phyloP scores from a whole-genome alignment of 306 rosid genomes.

The Cucumis melo region DNA sequence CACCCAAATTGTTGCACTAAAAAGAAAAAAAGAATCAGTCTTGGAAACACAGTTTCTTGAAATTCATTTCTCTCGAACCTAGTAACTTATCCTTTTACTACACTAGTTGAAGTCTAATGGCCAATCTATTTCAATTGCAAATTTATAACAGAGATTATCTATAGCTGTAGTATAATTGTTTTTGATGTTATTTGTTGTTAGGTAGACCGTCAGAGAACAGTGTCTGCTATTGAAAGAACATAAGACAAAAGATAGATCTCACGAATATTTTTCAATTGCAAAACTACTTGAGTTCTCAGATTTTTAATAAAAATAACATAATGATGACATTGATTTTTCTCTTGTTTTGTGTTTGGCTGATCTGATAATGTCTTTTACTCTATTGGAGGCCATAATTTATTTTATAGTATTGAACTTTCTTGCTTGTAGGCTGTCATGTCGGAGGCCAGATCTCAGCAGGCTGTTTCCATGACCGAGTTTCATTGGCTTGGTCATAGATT shows the following conservation, averaged over 20 bases:
- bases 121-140: background rate
- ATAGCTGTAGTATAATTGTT: background rate
- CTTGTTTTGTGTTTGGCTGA: background rate
- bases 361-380: background rate
- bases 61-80: background rate
- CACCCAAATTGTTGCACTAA: too few relatives aligned
- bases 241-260: background rate
- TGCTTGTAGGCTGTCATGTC: slow-evolving; percentile 86
- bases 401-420: slow-evolving; percentile 1
- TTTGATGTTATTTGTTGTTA: background rate
- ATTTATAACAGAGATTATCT: background rate
- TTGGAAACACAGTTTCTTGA: background rate
- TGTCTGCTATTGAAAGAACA: background rate
- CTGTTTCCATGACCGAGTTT: slow-evolving; percentile 97
- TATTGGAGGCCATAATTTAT: background rate
- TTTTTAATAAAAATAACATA: background rate
- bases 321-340: background rate
- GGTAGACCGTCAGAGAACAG: background rate
- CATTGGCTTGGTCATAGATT: slow-evolving; percentile 91
- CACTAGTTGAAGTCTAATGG: background rate
- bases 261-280: background rate
- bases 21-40: background rate
- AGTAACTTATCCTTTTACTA: background rate
- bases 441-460: slow-evolving; percentile 99
- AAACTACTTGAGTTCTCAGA: background rate